Evolutionary conservation across 2,329 filamentous ascomycete species (phyloP), one percentile per base, ranked within the genome.

Genomic region (Amauroascus verrucosus): DNA sequence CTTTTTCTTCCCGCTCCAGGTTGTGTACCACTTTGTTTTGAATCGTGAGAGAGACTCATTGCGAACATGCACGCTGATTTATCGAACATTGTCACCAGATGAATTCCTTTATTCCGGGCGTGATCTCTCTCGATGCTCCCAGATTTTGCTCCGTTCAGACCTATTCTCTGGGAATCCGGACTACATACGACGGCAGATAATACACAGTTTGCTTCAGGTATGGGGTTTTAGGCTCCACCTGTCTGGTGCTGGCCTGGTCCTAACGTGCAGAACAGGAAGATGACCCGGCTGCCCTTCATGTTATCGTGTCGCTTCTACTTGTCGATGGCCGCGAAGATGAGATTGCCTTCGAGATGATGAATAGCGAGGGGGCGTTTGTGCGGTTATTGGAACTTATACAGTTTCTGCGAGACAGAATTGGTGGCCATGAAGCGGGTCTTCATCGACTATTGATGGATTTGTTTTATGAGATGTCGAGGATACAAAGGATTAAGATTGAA

Each of bases 381-480:
- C 80, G 90, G 30, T 74, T 98, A 41, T 74, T 97, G 30, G 88
- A 95, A 58, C 74, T 98, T 59, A 84, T 97, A 62, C 79, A 84
- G 63, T 77, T 74, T 41, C 78, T 79, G 57, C 68, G 71, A 59
- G 78, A 84, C 37, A 75, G 81, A 51, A 61, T 63, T 32, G 61
- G 61, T 56, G 62, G 60, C 13, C 35, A 26, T 49, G 44, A 85
- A 90, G 64, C 80, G 22, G 77, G 81, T 50, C 75, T 97, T 56
- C 88, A 96, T 70, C 82, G 85, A 33, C 72, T 93, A 57, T 75
- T 97, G 50, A 76, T 98, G 63, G 86, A 96, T 69, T 74, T 98
- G 54, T 78, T 96, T 65, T 98, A 95, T 70, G 93, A 97, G 74
- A 96, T 96, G 86, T 90, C 88, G 43, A 81, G 94, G 56, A 88